Evolutionary conservation across 2,329 filamentous ascomycete species (phyloP), one percentile per base, ranked within the genome.

Genomic region (Verticillium tricorpus): DNA sequence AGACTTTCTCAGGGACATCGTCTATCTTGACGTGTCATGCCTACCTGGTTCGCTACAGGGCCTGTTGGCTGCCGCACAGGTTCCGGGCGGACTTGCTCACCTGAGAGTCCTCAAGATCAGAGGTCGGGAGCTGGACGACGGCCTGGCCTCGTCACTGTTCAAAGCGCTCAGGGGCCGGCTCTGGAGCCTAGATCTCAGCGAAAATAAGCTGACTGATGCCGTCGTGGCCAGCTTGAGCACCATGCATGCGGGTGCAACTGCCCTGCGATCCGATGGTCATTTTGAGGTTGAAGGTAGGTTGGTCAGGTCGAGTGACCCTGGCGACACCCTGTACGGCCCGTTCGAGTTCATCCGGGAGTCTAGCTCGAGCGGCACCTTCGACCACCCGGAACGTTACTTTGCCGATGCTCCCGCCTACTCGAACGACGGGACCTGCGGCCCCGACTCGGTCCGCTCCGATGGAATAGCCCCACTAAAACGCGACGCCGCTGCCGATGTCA

Each of bases 171-270:
- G 65, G 5, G 62, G 62, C 12, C 78, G 75, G 32, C 69, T 88
- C 12, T 88, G 85, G 85, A 85, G 85, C 66, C 68, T 88, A 5
- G 84, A 88, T 64, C 58, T 88, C 0, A 74, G 77, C 40, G 60
- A 77, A 6, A 89, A 88, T 65, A 76, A 74, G 12, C 68, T 88
- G 11, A 80, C 78, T 0, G 84, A 87, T 66, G 66, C 40, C 2
- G 66, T 73, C 3, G 67, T 85, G 12, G 68, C 74, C 8, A 55
- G 34, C 3, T 52, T 76, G 4, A 12, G 7, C 22, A 22, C 45
- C 45, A 52, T 52, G 45, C 45, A 52, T 25, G 45, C 45, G 11
- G 45, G 45, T 12, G 19, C 45, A 6, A 32, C 54, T 28, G 68
- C 70, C 1, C 69, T 78, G n/a, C 73, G 73, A 31, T 73, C 72